These are phyloP conservation scores for Teratosphaeria gauchensis DNA, from an alignment of 2,329 filamentous ascomycete species.

Conservation along the genomic window DNA sequence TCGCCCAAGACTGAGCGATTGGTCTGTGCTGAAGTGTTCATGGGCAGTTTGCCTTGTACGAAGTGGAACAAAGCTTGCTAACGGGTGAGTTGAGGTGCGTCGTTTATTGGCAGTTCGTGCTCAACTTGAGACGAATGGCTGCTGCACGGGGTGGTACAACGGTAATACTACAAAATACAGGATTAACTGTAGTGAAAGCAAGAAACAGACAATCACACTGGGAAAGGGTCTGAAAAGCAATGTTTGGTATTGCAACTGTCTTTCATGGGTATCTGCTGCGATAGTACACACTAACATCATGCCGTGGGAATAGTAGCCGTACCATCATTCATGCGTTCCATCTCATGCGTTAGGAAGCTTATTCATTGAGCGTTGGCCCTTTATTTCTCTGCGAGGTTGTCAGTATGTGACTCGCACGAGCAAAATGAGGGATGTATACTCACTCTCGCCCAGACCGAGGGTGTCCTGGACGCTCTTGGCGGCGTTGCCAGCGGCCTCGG, in stretches of 20 bases:
- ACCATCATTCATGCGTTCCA: background rate
- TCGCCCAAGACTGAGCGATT: too few species aligned
- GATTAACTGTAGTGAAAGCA: too few species aligned
- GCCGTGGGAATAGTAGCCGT: background rate
- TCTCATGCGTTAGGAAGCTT: background rate
- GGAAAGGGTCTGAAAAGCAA: background rate
- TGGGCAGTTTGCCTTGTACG: too few species aligned
- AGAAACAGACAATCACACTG: background rate
- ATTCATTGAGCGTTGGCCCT: background rate
- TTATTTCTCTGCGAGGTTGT: background rate
- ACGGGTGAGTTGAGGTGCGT: too few species aligned
- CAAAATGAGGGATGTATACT: background rate
- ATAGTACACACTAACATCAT: background rate
- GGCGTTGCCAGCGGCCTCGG: slow-evolving; percentile 25
- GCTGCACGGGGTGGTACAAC: too few species aligned
- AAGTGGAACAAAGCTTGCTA: too few species aligned
- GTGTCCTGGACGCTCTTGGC: slow-evolving; percentile 1
- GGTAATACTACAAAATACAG: too few species aligned
- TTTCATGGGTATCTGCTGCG: background rate
- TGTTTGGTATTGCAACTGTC: background rate
- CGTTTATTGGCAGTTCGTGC: too few species aligned
- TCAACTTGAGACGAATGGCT: too few species aligned
- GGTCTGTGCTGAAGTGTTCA: too few species aligned
- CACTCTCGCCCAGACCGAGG: background rate
- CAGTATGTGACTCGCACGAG: background rate